phyloP scores from a whole-genome alignment of 371 early-diverging fungal species.

The Mortierella sp. region DNA sequence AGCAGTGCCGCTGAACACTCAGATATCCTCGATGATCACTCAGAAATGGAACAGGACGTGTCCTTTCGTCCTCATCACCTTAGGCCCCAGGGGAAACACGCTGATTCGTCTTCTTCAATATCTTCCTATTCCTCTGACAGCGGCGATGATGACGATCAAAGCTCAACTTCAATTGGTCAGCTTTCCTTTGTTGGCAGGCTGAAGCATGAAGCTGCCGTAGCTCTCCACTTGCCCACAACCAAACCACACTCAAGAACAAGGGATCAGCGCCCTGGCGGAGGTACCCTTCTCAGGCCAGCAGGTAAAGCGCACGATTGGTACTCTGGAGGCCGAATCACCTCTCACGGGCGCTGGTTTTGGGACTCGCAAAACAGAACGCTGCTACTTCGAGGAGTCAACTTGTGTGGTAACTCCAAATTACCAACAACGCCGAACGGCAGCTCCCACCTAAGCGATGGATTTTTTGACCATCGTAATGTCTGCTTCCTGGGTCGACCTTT shows the following conservation, averaged over 20 bases:
- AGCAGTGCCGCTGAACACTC: not conserved
- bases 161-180: slow-evolving; percentile 8
- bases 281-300: slow-evolving; percentile 31
- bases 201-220: not conserved
- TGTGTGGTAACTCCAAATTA: slow-evolving; percentile 74
- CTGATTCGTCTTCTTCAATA: slow-evolving; percentile 41
- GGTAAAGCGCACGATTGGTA: slow-evolving; percentile 57
- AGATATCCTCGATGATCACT: not conserved
- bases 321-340: slow-evolving; percentile 49
- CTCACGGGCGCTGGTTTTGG: slow-evolving; percentile 64
- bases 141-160: slow-evolving; percentile 18
- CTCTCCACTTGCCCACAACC: not conserved
- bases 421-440: slow-evolving; percentile 71
- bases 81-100: slow-evolving; percentile 35
- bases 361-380: slow-evolving; percentile 66
- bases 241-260: slow-evolving; percentile 1
- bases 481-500: slow-evolving; percentile 83
- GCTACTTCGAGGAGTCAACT: slow-evolving; percentile 74
- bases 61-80: slow-evolving; percentile 44
- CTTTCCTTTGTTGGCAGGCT: not conserved
- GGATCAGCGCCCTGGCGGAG: slow-evolving; percentile 24
- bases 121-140: slow-evolving; percentile 46
- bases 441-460: slow-evolving; percentile 67
- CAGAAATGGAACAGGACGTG: slow-evolving; percentile 9
- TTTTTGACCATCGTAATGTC: slow-evolving; percentile 75